Base-by-base conservation (phyloP, 345 rosid genomes). In the Camelina hispida region DNA sequence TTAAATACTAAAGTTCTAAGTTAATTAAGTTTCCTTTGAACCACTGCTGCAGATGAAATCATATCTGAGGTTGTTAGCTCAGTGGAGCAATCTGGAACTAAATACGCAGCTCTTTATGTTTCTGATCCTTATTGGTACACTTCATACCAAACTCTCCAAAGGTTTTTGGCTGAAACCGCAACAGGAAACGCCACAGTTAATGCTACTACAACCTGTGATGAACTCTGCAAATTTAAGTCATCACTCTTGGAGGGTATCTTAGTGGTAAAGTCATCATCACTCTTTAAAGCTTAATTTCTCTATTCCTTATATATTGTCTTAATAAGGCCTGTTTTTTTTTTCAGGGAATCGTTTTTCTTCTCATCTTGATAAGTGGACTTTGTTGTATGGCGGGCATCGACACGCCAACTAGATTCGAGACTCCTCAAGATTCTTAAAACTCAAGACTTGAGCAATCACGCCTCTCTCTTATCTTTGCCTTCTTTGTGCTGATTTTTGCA, bases 351-450 rank as follows among this genome's bases (percentile, higher is more conserved):
- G 91, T 90, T 62, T 81, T 95, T 76, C 96, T 95, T 64, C 60
- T 92, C 68, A 92, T 95, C 71, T 83, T 95, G 74, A 81, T 95
- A 73, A 87, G 91, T 30, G 98, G 98, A 66, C 93, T 95, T 54
- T 86, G 98, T 82, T 92, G 97, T 79, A 95, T 95, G 99, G 87
- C 87, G 88, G 97, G 96, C 79, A 95, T 95, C 48, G 98, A 92
- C 69, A 90, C 98, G 1, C 98, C 98, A 4, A 79, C 94, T 15
- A 84, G 94, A 87, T 95, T 95, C 74, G 97, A 95, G 88, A 79
- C 89, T 12, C 94, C 97, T n/a, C 96, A 92, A 75, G 99, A 89
- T 17, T 87, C 96, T 65, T 95, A 59, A 59, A 34, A 35, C 4
- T 6, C 58, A 53, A 23, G 6, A 32, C 2, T 56, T 57, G 9